Base-by-base conservation (phyloP, 2,329 filamentous ascomycete genomes). In the Aspergillus ibericus region DNA sequence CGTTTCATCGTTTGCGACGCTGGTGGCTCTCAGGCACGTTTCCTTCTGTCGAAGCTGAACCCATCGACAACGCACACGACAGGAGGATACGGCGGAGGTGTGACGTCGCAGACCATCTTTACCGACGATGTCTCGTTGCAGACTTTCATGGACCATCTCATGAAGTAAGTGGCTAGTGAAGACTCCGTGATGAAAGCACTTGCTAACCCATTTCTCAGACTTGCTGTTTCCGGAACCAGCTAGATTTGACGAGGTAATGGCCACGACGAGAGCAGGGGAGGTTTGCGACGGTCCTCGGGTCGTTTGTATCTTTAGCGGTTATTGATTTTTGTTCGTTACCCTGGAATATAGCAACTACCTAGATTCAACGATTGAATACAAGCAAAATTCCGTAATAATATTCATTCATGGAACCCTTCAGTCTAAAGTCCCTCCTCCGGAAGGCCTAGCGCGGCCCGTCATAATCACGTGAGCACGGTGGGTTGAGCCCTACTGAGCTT, bases 111-210 rank as follows among this genome's bases (percentile, higher is more conserved):
- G 78, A 99, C 95, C 5, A 99, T 99, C 69, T 99, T 99, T 80
- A 99, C 95, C 0, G 95, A 99, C 71, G 95, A 99, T 76, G 95
- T 99, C 55, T 97, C 92, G 55, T 81, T 99, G 72, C 93, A 98
- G 78, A 98, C 93, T 1, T 99, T 99, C 74, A 99, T 99, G 95
- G 95, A 99, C 71, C 93, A 98, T 79, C 81, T 99, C 74, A 99
- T 99, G 95, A 99, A 99, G 91, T 93, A 82, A 78, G 88, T 83
- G 6, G 3, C n/a, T 18, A 9, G 9, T 29, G 6, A 9, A 6
- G 8, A 16, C 12, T 32, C 22, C 9, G 5, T 2, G 36, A 38
- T 51, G 18, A 38, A 15, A 15, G n/a, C 44, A 10, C 29, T 44
- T 67, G 40, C 71, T 76, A 70, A 77, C 63, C 49, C 16, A 58